A percentile compares a stretch with the other conserved stretches of the same genome.
These are phyloP conservation scores for Herpetomonas samuelpessoai DNA, from an alignment of 208 protist species.

Conservation along the genomic window DNA sequence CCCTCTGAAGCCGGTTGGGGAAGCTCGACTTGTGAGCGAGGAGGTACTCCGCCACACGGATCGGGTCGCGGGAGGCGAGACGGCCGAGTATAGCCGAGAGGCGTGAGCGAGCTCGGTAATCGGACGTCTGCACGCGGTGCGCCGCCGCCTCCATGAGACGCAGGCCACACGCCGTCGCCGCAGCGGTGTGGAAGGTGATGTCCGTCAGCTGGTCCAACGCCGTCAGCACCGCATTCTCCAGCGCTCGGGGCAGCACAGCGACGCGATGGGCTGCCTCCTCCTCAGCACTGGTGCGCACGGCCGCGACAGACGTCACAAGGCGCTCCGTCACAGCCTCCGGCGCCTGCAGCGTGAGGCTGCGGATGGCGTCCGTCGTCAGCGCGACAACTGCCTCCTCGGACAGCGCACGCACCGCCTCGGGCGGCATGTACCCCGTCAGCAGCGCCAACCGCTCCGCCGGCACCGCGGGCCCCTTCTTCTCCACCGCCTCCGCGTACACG, in stretches of 20 bases:
- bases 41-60: too few species aligned
- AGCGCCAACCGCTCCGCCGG: background rate
- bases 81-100: too few species aligned
- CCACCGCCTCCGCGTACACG: background rate
- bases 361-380: background rate
- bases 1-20: too few species aligned
- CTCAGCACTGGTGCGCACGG: background rate
- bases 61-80: too few species aligned
- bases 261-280: background rate
- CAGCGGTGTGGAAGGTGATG: background rate
- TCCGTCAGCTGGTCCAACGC: background rate
- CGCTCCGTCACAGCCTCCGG: background rate
- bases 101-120: too few species aligned
- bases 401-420: background rate
- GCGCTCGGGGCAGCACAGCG: background rate
- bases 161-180: background rate
- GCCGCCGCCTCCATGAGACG: background rate
- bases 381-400: background rate
- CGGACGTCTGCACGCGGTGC: background rate
- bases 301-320: background rate
- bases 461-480: background rate
- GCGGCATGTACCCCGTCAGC: background rate
- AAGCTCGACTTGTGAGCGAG: too few species aligned
- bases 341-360: background rate
- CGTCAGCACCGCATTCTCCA: background rate